Evolutionary conservation across 1,139 yeast species (phyloP), one percentile per base, ranked within the genome.

Genomic region (Geotrichum australiense): DNA sequence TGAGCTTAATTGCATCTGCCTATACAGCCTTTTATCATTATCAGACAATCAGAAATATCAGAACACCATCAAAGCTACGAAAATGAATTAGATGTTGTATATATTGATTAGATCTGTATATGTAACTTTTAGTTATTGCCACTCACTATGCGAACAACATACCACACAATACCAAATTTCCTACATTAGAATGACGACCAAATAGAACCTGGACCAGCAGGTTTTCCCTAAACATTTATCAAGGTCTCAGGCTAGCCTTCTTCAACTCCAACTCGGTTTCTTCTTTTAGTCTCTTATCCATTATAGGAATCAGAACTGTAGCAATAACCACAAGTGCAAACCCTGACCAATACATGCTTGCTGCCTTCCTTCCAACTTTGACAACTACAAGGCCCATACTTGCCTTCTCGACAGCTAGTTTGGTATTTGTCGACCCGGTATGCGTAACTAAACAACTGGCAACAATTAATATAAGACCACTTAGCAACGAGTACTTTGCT

Each of bases 291-390:
- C 44, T 18, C 10, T 12, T 3, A n/a, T 32, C 22, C 19, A 24
- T 27, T 3, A 34, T 14, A 12, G 27, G 14, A 15, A 27, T 2
- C 28, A 30, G 16, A 11, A 19, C 21, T 8, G 25, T 10, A 4
- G 21, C 36, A 15, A 35, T 10, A 5, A 27, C 21, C n/a, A 71
- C 50, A 47, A 79, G 72, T 1, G 75, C 57, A 55, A 80, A 78
- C 0, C 76, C 68, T 4, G 73, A 59, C 87, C 89, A 80, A 1
- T 78, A 64, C 73, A 80, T 69, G 0, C 73, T 69, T 16, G 70
- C 66, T 0, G 87, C 83, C 42, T 80, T 66, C 1, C 47, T 52
- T 1, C 91, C 91, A 4, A 58, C 55, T 4, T 56, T 52, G 0
- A 73, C 76, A 5, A 53, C 41, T 0, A 80, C 55, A 3, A 76